These are phyloP conservation scores for Astragalus membranaceus DNA, from an alignment of 306 rosid genomes.

Conservation along the genomic window DNA sequence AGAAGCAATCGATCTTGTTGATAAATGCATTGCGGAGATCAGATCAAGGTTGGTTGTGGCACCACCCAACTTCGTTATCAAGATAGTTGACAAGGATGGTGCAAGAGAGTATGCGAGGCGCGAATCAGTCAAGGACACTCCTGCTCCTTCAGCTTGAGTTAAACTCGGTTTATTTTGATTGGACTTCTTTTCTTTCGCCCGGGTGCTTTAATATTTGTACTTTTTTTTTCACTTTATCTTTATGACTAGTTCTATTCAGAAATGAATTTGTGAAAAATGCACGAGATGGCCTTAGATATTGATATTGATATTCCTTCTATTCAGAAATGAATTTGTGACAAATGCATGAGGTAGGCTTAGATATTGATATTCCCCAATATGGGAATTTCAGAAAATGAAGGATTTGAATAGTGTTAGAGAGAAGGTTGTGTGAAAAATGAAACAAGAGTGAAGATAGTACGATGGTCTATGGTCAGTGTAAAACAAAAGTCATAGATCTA, in stretches of 20 bases:
- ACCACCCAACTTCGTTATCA: conserved; percentile 93
- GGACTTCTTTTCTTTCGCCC: conserved; percentile 2
- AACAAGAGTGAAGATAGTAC: neutral
- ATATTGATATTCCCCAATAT: neutral
- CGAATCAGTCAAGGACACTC: conserved; percentile 48
- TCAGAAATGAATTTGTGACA: neutral
- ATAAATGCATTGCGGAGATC: conserved; percentile 74
- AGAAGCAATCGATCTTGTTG: conserved; percentile 76
- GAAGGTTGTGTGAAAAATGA: neutral
- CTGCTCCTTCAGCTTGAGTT: conserved; percentile 42
- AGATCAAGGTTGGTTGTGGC: conserved; percentile 76
- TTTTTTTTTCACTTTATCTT: neutral
- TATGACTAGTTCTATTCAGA: neutral
- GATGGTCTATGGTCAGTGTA: neutral
- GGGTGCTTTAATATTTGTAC: neutral
- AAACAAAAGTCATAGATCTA: neutral
- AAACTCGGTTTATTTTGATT: neutral
- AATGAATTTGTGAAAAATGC: too few relatives aligned
- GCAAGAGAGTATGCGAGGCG: conserved; percentile 91
- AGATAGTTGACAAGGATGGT: conserved; percentile 88
- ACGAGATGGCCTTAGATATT: too few relatives aligned
- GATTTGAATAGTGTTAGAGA: neutral
- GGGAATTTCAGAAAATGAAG: neutral
- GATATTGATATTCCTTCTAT: neutral
- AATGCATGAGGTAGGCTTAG: neutral